Base-by-base conservation (phyloP, 1,139 yeast species). In the Protomyces arabidopsidicola region DNA sequence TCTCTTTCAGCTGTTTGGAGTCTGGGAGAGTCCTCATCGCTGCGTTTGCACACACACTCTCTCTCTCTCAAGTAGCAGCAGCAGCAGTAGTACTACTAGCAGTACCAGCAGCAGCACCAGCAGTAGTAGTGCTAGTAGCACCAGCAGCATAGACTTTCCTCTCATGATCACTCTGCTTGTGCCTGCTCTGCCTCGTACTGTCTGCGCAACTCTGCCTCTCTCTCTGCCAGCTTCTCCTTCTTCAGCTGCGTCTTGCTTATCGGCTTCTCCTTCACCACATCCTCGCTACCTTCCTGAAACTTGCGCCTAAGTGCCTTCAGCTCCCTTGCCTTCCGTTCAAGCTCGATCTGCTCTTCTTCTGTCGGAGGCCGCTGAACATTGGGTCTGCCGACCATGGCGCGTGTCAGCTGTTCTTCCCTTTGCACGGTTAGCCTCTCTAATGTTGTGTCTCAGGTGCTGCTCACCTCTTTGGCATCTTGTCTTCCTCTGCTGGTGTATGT, bases 301-400 rank as follows among this genome's bases (percentile, higher is more conserved):
- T 58, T 58, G 20, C 53, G 53, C 27, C 62, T 55, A 52, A 58
- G 53, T 22, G 45, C 45, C 20, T 55, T 35, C 24, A 51, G 52
- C 34, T 58, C 62, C 6, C 62, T 35, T 35, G 53, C 62, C 55
- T 58, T 58, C 22, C 62, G 22, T 24, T 58, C 62, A 35, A 58
- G 52, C 38, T 52, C 62, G 14, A 58, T 58, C 52, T 51, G 35
- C 31, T 58, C 62, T 9, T 58, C 62, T 6, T 58, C 62, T 18
- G 62, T 58, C 27, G 53, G 42, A 2, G 56, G 51, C 42, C 51
- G 51, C 22, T 51, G 56, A 4, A 52, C 62, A 38, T 50, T 42
- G 24, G 45, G 42, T 20, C 62, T 45, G 56, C 62, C 62, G 4
- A 58, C 62, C 62, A 52, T 58, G n/a, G 62, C 62, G 16, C 62